Evolutionary conservation across 1,284 basidiomycete species (phyloP), one percentile per base, ranked within the genome.

Genomic region (Tremellales sp.): DNA sequence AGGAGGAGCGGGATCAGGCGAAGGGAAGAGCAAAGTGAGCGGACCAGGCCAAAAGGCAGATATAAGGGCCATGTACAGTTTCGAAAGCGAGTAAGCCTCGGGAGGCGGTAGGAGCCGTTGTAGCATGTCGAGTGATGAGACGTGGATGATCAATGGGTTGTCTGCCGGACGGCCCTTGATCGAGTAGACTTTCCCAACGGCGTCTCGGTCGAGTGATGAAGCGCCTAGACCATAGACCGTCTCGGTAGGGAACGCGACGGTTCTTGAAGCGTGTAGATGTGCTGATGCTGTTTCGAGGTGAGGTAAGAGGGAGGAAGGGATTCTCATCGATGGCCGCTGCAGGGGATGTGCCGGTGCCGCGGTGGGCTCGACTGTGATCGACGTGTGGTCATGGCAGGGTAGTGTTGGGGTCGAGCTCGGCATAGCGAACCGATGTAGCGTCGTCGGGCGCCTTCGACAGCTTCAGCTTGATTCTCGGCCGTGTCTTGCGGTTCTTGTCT

Each of bases 211-310:
- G 35, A 93, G 76, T 0, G 93, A 92, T 33, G 86, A 78, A 0
- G 90, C 96, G 21, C 89, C 96, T 3, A 99, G 82, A 1, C 96
- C 96, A 70, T 98, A 98, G 21, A 99, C 96, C 0, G 96, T 98
- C 75, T 99, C 96, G 25, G 96, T 97, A 0, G 96, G 94, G 64
- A 98, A 91, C 0, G 86, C 92, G 36, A 98, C 89, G 0, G 71
- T 70, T 12, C 61, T 57, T 3, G 62, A 61, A 2, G 57, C 54
- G 24, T 61, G 65, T 4, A 75, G 59, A 40, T 73, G 70, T 1
- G 29, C 27, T 1, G 72, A 62, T 3, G 72, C 72, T 0, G 44
- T 51, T 10, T 61, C 46, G 21, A 75, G 62, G 35, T 71, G 56
- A 0, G 51, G 36, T 11, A 48, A 46, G 23, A 68, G 52, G 0